Base-by-base conservation (phyloP, 2,329 filamentous ascomycete species). In the Sclerotinia borealis region DNA sequence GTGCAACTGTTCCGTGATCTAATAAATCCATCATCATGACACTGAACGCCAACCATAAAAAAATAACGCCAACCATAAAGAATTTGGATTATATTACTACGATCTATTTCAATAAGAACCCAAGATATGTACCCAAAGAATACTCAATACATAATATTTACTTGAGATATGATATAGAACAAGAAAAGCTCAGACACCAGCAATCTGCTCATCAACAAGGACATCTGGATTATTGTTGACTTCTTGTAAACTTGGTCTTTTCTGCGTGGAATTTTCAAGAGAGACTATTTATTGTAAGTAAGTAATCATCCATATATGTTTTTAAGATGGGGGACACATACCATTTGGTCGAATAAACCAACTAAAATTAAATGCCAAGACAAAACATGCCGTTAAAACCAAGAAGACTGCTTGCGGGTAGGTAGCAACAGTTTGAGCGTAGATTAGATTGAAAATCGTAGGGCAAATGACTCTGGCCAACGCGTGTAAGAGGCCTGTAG, bases 371-470 rank as follows among this genome's bases (percentile, higher is more conserved):
- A 93, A 81, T 0, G 87, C 87, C 10, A 87, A 29, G 1, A 78
- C 83, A 73, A 96, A 96, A 0, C 90, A 79, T 9, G 77, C 76
- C 0, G 83, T 79, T 50, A 98, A 76, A 56, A 90, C 84, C 10
- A 96, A 84, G 74, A 97, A 97, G 0, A 96, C 88, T 0, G 91
- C 86, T 75, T 95, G 91, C 0, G 91, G 86, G 68, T 90, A 93
- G 1, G 78, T 85, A 25, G 83, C 85, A 1, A 97, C 91, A 0
- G 95, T 98, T 2, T 83, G 79, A 17, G 89, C 89, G 74, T 96
- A 99, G 11, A 98, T 85, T 6, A 90, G 84, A 72, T 95, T 96
- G 76, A 97, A 96, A 1, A 93, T 73, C 0, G 91, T 83, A 0
- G 95, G 95, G 0, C 89, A 87, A 15, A 96, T 74, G 2, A 98